A percentile compares a stretch with the other conserved stretches of the same genome.
phyloP scores from a whole-genome alignment of 495 filamentous ascomycete genomes.

The Mytilinidion resinicola region DNA sequence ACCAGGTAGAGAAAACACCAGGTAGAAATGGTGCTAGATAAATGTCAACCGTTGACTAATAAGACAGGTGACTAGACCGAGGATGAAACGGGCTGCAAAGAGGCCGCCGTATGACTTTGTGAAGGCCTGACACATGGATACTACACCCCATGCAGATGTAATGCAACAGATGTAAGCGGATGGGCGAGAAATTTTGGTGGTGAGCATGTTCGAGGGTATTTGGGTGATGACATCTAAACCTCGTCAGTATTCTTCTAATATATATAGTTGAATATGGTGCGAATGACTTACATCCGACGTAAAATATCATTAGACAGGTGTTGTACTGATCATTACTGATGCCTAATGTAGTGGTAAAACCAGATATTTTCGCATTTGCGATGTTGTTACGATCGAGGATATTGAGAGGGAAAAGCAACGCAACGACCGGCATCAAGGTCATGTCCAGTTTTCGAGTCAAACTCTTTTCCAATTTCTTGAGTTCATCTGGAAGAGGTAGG shows the following conservation, averaged over 20 bases:
- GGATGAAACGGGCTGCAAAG: slow-evolving; percentile 61
- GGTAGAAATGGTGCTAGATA: slow-evolving; percentile 19
- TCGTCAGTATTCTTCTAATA: too few relatives aligned
- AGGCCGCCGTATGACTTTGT: slow-evolving; percentile 55
- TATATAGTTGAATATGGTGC: too few relatives aligned
- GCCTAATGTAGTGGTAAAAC: neutral
- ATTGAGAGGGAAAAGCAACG: slow-evolving; percentile 9
- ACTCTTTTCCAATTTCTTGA: neutral
- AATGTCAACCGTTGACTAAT: too few relatives aligned
- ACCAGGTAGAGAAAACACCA: slow-evolving; percentile 37
- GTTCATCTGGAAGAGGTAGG: slow-evolving; percentile 4
- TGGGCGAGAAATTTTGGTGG: slow-evolving; percentile 41
- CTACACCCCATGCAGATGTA: slow-evolving; percentile 69
- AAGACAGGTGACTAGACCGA: slow-evolving; percentile 48
- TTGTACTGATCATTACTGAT: slow-evolving; percentile 5
- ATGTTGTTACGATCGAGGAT: slow-evolving; percentile 13
- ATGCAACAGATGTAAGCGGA: slow-evolving; percentile 57
- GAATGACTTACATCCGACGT: slow-evolving; percentile 6
- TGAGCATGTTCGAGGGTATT: slow-evolving; percentile 17
- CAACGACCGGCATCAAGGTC: slow-evolving; percentile 6
- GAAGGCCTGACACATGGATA: slow-evolving; percentile 56
- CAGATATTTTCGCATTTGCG: slow-evolving; percentile 3
- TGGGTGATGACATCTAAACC: slow-evolving; percentile 7
- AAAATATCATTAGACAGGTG: slow-evolving; percentile 9
- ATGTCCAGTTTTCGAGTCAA: slow-evolving; percentile 1